Percentiles rank a stretch among this genome's conserved stretches.
Evolutionary conservation across 169 alveolate genomes (phyloP).

Genomic region (Besnoitia besnoiti): DNA sequence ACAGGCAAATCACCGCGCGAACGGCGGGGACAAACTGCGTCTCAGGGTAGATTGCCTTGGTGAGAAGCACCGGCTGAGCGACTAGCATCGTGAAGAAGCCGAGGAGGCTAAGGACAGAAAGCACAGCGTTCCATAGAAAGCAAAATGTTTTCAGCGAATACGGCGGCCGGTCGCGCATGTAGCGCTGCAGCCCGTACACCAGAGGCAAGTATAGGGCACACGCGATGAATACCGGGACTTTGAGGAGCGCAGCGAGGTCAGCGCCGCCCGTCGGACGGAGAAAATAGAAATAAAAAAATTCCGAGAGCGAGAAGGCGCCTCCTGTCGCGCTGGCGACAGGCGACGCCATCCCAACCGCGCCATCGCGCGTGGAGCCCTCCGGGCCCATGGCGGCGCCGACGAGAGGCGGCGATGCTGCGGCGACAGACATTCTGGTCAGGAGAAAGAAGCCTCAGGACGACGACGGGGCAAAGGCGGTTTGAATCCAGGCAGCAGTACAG

Average conservation of each 20-base stretch:
- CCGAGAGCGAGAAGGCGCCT: neutral
- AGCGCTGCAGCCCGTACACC: conserved; percentile 60
- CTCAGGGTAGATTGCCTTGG: conserved; percentile 54
- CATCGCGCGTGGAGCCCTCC: too few species aligned
- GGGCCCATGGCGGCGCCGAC: too few species aligned
- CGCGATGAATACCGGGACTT: conserved; percentile 56
- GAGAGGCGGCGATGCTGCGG: too few species aligned
- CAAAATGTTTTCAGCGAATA: conserved; percentile 3
- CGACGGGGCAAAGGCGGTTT: too few species aligned
- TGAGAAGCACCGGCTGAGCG: conserved; percentile 51
- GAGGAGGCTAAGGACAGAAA: conserved; percentile 43
- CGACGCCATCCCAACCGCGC: too few species aligned
- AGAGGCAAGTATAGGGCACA: conserved; percentile 73
- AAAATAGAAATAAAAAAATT: neutral
- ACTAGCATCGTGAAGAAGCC: conserved; percentile 57
- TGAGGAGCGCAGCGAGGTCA: conserved; percentile 65
- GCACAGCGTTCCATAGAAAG: conserved; percentile 57
- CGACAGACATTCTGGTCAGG: too few species aligned
- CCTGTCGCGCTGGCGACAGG: too few species aligned
- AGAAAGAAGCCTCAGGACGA: too few species aligned
- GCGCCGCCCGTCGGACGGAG: conserved; percentile 67
- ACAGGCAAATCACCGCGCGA: conserved; percentile 75
- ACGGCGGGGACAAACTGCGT: conserved; percentile 57
- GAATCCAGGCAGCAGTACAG: too few species aligned
- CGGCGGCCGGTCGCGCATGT: conserved; percentile 69